phyloP scores from a whole-genome alignment of 257 asterid genomes.

The Plantago elongata region DNA sequence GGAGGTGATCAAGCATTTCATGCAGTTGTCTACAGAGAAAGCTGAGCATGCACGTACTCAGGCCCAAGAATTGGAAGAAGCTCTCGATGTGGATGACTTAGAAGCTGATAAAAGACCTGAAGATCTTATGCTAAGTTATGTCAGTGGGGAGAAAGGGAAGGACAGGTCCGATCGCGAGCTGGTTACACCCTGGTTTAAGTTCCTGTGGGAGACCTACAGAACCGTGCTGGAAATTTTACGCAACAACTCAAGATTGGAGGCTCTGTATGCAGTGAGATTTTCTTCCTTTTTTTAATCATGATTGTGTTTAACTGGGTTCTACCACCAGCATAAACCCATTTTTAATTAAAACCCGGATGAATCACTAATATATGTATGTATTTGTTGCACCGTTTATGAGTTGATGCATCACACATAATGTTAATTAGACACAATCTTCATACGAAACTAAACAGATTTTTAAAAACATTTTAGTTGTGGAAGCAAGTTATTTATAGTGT shows the following conservation, averaged over 20 bases:
- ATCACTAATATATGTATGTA: not conserved
- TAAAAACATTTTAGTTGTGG: not conserved
- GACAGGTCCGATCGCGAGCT: constrained; percentile 95
- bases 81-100: constrained; percentile 82
- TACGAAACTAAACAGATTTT: not conserved
- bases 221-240: constrained; percentile 73
- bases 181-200: constrained; percentile 91
- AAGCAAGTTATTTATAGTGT: too few species aligned
- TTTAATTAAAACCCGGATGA: not conserved
- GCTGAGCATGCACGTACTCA: constrained; percentile 86
- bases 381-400: not conserved
- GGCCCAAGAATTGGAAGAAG: constrained; percentile 86
- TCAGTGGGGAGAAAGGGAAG: constrained; percentile 95
- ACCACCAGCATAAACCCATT: not conserved
- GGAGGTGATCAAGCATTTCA: constrained; percentile 94
- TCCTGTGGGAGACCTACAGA: constrained; percentile 87
- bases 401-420: not conserved
- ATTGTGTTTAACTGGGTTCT: not conserved
- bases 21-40: constrained; percentile 92
- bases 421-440: not conserved
- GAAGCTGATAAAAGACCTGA: constrained; percentile 97
- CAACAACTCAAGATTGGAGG: constrained; percentile 78
- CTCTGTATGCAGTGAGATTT: constrained; percentile 57
- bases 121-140: constrained; percentile 93
- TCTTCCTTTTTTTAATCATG: not conserved